Base-by-base conservation (phyloP, 2,329 filamentous ascomycete species). In the Sporothrix sp. region DNA sequence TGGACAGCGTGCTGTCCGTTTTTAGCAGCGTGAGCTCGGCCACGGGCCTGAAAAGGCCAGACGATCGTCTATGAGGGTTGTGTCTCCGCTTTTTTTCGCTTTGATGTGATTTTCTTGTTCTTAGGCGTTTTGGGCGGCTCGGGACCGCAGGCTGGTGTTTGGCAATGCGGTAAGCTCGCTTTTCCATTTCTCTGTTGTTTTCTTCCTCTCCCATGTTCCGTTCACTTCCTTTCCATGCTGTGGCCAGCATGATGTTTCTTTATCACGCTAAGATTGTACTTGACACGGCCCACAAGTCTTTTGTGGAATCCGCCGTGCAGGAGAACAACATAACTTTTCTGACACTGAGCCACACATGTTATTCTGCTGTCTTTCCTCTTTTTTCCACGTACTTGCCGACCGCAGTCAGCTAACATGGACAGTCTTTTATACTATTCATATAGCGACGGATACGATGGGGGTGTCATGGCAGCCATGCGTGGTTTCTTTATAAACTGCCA, bases 1-100 rank as follows among this genome's bases (percentile, higher is more conserved):
- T 85, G 18, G 80, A 84, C 60, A 71, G 69, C 20, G 66, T 78
- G 1, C 69, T 77, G 23, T 73, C 73, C 1, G 68, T 67, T 11
- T 75, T 84, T 52, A 71, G 71, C 18, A 68, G 74, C 52, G 62
- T 75, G 51, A 63, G 61, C 21, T 62, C 63, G 13, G 56, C 67
- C 52, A 63, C 66, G 33, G 69, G 69, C 2, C 66, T 65, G 62
- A 71, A 69, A 27, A 68, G 65, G 50, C 60, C 65, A 9, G 66
- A 68, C 18, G 63, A 69, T 18, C 59, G 61, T 23, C 67, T 68
- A 2, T 4, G 10, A 49, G 68, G 38, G 16, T 16, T 10, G 23
- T 20, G 7, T 44, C 3, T 11, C 11, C 33, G 9, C 11, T 18
- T 5, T 27, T 11, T 11, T 23, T n/a, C 11, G 30, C n/a, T 37